Percentiles rank a stretch among this genome's conserved stretches.
Evolutionary conservation across 371 early-diverging fungal genomes (phyloP).

Genomic region (Mycotypha africana): DNA sequence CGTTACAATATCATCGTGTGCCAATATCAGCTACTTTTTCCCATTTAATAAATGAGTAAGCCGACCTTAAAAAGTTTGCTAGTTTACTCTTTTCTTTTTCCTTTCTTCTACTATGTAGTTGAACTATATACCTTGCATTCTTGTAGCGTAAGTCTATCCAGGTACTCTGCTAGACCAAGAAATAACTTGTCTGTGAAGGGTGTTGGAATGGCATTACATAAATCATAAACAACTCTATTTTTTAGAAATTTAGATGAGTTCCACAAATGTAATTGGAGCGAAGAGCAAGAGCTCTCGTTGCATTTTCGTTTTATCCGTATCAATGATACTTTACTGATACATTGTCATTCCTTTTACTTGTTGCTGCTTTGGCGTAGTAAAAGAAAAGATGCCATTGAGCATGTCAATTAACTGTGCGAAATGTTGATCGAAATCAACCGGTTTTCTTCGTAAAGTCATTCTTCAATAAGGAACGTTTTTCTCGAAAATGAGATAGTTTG

Average conservation of each 20-base stretch:
- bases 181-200: constrained; percentile 69
- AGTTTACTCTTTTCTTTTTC: neutral
- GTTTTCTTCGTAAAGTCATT: constrained; percentile 59
- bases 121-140: constrained; percentile 45
- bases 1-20: constrained; percentile 64
- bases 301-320: too few species aligned
- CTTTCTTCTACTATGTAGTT: neutral
- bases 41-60: too few species aligned
- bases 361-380: constrained; percentile 33
- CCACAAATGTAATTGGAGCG: too few species aligned
- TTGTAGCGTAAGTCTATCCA: constrained; percentile 51
- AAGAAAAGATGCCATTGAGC: constrained; percentile 54
- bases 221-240: constrained; percentile 43
- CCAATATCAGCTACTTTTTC: constrained; percentile 60
- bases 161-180: constrained; percentile 62
- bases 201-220: constrained; percentile 76
- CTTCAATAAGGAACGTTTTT: neutral
- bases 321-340: constrained; percentile 53
- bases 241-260: too few species aligned
- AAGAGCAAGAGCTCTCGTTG: too few species aligned
- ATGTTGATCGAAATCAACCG: constrained; percentile 55
- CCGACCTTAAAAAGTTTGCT: too few species aligned
- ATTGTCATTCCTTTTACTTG: constrained; percentile 67
- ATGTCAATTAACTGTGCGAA: constrained; percentile 49
- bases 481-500: neutral